Percentiles rank a stretch among this genome's conserved stretches.
Conservation (phyloP, 306 rosid genomes). For the Dicorynia guianensis region DNA sequence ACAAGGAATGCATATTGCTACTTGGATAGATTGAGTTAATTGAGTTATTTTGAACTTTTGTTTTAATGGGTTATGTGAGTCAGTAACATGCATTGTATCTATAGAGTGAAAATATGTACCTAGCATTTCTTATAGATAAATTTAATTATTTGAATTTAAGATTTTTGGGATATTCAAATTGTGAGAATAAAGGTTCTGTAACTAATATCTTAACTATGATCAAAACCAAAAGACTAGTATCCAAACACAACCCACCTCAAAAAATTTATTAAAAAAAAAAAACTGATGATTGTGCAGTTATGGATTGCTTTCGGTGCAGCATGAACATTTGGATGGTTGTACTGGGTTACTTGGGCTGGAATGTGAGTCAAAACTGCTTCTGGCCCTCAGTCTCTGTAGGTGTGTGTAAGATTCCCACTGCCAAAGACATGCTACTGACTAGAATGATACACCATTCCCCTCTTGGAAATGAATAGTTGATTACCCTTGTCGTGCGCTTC, state of each 20-base stretch:
- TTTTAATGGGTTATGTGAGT: too few relatives aligned
- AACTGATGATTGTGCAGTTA: conserved; percentile 43
- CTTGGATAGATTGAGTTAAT: too few relatives aligned
- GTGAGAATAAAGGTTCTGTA: too few relatives aligned
- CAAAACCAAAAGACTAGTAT: too few relatives aligned
- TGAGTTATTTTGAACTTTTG: too few relatives aligned
- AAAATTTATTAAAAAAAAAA: not conserved
- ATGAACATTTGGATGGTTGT: conserved; percentile 39
- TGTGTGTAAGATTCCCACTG: conserved; percentile 46
- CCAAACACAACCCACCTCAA: not conserved
- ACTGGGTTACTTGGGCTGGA: conserved; percentile 2
- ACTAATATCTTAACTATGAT: too few relatives aligned
- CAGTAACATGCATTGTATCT: too few relatives aligned
- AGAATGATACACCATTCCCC: conserved; percentile 38
- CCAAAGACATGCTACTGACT: conserved; percentile 47
- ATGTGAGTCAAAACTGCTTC: conserved; percentile 53
- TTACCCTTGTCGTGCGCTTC: conserved; percentile 53
- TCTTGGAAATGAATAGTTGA: conserved; percentile 34
- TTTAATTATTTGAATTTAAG: too few relatives aligned
- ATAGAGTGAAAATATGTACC: too few relatives aligned
- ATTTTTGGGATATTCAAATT: too few relatives aligned
- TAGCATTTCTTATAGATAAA: too few relatives aligned
- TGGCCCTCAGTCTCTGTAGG: conserved; percentile 30
- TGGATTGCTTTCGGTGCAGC: conserved; percentile 48
- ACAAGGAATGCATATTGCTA: too few relatives aligned